Conservation (phyloP, 805 yeast species). For the Kurtzmaniella fragi region DNA sequence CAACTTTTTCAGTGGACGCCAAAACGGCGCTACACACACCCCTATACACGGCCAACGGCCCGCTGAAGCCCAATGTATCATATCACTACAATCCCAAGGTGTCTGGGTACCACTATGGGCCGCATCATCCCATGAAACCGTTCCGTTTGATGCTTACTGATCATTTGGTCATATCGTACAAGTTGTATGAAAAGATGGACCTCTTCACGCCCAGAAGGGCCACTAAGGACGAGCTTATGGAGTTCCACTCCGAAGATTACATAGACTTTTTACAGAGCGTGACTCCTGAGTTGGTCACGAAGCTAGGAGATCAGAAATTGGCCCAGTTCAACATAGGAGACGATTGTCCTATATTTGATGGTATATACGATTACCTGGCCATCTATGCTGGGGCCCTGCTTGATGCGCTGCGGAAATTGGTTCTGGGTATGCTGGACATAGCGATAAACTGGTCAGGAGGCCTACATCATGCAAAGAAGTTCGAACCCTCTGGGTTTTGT, state of each 20-base stretch:
- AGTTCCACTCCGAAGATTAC: conserved; percentile 87
- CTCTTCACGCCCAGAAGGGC: conserved; percentile 80
- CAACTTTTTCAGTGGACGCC: conserved; percentile 30
- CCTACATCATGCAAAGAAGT: conserved; percentile 91
- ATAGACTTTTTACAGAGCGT: conserved; percentile 69
- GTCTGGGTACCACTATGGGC: conserved; percentile 82
- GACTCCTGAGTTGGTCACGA: conserved; percentile 67
- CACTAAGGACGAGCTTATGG: conserved; percentile 68
- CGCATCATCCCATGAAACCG: conserved; percentile 98
- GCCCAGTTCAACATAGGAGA: conserved; percentile 85
- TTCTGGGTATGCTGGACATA: conserved; percentile 83
- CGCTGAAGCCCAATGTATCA: conserved; percentile 59
- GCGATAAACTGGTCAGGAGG: conserved; percentile 98
- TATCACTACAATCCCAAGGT: conserved; percentile 85
- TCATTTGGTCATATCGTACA: conserved; percentile 80
- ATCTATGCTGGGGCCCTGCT: conserved; percentile 91
- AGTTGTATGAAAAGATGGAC: conserved; percentile 86
- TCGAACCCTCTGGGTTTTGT: conserved; percentile 93
- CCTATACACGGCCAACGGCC: conserved; percentile 18
- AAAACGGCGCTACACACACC: conserved; percentile 31
- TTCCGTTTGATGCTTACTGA: conserved; percentile 90
- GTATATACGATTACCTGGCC: conserved; percentile 84
- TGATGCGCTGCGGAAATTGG: conserved; percentile 85
- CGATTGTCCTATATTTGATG: conserved; percentile 94
- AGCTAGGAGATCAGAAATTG: conserved; percentile 51